Base-by-base conservation (phyloP, 169 alveolate species). In the Plasmodium reichenowi region DNA sequence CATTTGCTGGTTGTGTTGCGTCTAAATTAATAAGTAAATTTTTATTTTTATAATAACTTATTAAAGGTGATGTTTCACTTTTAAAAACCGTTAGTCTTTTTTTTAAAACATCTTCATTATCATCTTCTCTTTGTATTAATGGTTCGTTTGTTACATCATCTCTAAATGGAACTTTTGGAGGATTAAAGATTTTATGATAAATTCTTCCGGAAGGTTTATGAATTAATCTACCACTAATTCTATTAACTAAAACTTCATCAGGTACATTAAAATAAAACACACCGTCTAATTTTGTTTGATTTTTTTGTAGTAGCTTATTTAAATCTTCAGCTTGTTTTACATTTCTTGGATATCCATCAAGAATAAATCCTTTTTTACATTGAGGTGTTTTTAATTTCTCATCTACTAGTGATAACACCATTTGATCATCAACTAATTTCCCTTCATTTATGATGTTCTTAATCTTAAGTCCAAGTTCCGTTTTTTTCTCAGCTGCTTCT, bases 261-360 rank as follows among this genome's bases (percentile, higher is more conserved):
- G 95, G 94, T n/a, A 96, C 95, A 29, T 96, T 95, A 92, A 98
- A 96, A 58, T 96, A 95, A 48, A 98, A 74, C 26, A 97, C 99
- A 62, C 94, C 94, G 60, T 94, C 89, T 88, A 95, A 47, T 20
- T 72, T 86, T 3, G 72, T 70, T 63, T 95, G 87, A 88, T 92
- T 74, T 58, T 56, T 60, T 29, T 73, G 74, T 88, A 93, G 73
- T 47, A 75, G 66, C 24, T 76, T 68, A 74, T 66, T 74, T 75
- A 91, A 88, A 54, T 95, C 97, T 78, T 97, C 95, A 26, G 99
- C 99, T 88, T 98, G 98, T 64, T 95, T 92, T 38, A 94, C 94
- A 72, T 97, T 97, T 88, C 99, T 94, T 22, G 99, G 99, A 93
- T 96, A 98, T 5, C 99, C 99, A 89, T 98, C 99, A 38, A 98